Conservation (phyloP, 257 asterid genomes). For the Petunia secreta region DNA sequence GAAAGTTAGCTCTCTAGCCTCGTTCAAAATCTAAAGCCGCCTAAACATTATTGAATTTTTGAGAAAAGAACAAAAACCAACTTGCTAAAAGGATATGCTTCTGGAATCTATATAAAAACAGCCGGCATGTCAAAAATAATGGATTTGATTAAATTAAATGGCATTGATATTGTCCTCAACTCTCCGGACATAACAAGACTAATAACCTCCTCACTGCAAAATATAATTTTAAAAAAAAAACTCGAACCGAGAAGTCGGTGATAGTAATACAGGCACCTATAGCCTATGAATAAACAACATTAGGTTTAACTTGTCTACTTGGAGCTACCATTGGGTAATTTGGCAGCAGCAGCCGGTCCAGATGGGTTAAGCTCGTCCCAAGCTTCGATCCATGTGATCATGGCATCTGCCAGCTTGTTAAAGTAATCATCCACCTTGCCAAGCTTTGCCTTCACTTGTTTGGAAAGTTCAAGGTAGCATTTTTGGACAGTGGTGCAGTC, state of each 20-base stretch:
- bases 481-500: conserved; percentile 55
- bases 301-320: conserved; percentile 25
- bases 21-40: too few relatives aligned
- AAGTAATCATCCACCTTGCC: conserved; percentile 62
- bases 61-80: not conserved
- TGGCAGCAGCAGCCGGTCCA: not conserved
- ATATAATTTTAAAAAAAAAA: not conserved
- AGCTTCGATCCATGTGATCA: conserved; percentile 67
- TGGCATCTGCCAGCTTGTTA: conserved; percentile 61
- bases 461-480: conserved; percentile 62
- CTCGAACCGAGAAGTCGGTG: not conserved
- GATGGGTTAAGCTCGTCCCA: conserved; percentile 63
- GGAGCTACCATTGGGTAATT: conserved; percentile 24
- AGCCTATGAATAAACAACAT: not conserved
- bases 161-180: conserved; percentile 20
- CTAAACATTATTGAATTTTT: not conserved
- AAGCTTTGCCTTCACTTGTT: conserved; percentile 61
- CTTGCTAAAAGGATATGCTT: conserved; percentile 15
- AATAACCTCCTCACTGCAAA: conserved; percentile 5
- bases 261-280: not conserved
- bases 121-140: not conserved
- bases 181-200: conserved; percentile 5
- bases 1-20: not conserved
- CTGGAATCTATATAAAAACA: not conserved
- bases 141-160: not conserved